These are phyloP conservation scores for Kalmanozyma brasiliensis DNA, from an alignment of 1,284 basidiomycete species.

Conservation along the genomic window DNA sequence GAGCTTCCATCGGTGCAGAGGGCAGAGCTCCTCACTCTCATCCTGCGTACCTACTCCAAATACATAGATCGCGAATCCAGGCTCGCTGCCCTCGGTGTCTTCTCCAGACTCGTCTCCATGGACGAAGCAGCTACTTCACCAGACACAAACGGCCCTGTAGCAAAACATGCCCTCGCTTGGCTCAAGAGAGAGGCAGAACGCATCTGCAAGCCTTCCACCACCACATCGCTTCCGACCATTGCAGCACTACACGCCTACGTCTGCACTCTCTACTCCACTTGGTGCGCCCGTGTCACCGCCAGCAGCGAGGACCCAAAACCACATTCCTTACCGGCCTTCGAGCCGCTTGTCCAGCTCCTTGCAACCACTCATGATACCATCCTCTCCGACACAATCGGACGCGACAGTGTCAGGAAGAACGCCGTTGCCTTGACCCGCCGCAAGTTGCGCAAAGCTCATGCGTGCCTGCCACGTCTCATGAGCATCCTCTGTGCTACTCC, in stretches of 20 bases:
- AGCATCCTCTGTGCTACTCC: slow-evolving; percentile 35
- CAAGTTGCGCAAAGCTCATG: slow-evolving; percentile 42
- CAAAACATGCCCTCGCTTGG: slow-evolving; percentile 79
- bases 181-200: slow-evolving; percentile 75
- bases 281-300: slow-evolving; percentile 70
- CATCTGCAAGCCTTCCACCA: slow-evolving; percentile 46
- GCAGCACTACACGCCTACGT: slow-evolving; percentile 81
- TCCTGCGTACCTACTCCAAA: slow-evolving; percentile 79
- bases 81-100: slow-evolving; percentile 76
- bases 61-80: slow-evolving; percentile 80
- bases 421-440: slow-evolving; percentile 39
- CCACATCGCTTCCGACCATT: slow-evolving; percentile 70
- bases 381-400: slow-evolving; percentile 19
- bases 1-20: slow-evolving; percentile 74
- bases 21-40: slow-evolving; percentile 78
- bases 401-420: slow-evolving; percentile 31
- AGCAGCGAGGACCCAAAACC: neutral
- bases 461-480: slow-evolving; percentile 46
- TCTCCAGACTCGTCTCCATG: slow-evolving; percentile 74
- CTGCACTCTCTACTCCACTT: slow-evolving; percentile 73
- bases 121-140: slow-evolving; percentile 70
- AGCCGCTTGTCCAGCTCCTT: slow-evolving; percentile 42
- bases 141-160: slow-evolving; percentile 70
- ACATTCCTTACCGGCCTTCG: slow-evolving; percentile 25
- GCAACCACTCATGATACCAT: slow-evolving; percentile 53